These are phyloP conservation scores for Aureoboletus auriporus DNA, from an alignment of 768 basidiomycete species.

Conservation along the genomic window DNA sequence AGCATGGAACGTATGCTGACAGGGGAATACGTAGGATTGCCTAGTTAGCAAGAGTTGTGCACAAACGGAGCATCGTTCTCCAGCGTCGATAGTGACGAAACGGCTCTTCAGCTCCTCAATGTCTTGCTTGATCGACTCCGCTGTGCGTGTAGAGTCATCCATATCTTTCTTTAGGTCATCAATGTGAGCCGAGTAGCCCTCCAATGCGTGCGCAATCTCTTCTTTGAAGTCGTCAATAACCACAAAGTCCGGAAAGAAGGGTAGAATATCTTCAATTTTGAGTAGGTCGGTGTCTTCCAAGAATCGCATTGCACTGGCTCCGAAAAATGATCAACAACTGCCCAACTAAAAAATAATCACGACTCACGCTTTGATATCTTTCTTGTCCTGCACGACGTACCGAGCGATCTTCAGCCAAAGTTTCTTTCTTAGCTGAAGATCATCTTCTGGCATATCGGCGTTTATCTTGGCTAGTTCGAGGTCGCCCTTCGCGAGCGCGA, in stretches of 20 bases:
- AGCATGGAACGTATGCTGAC: constrained; percentile 96
- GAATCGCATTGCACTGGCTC: constrained; percentile 88
- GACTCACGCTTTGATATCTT: constrained; percentile 95
- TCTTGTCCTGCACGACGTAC: constrained; percentile 96
- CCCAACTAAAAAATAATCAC: not conserved
- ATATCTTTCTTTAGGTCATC: constrained; percentile 88
- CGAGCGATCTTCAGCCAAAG: constrained; percentile 99
- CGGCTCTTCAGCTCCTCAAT: constrained; percentile 81
- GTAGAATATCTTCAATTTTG: constrained; percentile 97
- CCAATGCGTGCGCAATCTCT: constrained; percentile 93
- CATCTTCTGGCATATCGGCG: constrained; percentile 92
- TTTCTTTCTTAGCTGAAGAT: constrained; percentile 82
- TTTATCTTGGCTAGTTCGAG: constrained; percentile 92
- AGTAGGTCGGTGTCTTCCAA: constrained; percentile 90
- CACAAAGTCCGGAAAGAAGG: constrained; percentile 99
- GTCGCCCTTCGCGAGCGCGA: constrained; percentile 92
- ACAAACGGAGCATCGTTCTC: constrained; percentile 85
- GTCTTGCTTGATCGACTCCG: constrained; percentile 91
- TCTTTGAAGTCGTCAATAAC: constrained; percentile 99
- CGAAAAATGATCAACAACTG: not conserved
- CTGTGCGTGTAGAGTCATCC: constrained; percentile 90
- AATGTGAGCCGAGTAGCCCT: constrained; percentile 90
- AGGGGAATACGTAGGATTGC: constrained; percentile 98
- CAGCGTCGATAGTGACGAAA: constrained; percentile 87
- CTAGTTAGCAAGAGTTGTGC: constrained; percentile 70